Conservation (phyloP, 148 eudicot species). For the Chenopodium suecicum region DNA sequence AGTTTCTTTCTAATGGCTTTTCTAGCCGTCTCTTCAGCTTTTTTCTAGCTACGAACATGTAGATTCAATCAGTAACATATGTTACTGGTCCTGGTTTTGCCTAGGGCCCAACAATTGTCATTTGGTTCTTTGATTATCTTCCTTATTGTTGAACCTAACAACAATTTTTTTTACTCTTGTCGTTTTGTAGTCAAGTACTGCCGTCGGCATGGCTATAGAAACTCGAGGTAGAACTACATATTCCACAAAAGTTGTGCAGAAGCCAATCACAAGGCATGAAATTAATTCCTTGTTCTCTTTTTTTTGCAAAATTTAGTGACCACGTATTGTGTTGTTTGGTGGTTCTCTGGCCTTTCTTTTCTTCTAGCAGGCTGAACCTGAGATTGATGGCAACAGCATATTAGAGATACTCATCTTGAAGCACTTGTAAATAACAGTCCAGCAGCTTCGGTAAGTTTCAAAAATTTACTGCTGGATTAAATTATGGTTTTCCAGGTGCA, state of each 20-base stretch:
- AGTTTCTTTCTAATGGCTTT: neutral
- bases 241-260: constrained; percentile 38
- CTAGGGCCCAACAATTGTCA: neutral
- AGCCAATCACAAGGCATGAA: constrained; percentile 63
- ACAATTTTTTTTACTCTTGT: constrained; percentile 1
- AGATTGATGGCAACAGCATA: constrained; percentile 24
- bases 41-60: neutral
- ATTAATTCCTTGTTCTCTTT: constrained; percentile 26
- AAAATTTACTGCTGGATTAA: constrained; percentile 35
- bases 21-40: neutral
- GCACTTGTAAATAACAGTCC: constrained; percentile 17
- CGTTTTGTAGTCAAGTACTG: constrained; percentile 46
- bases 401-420: constrained; percentile 10
- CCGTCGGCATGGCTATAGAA: constrained; percentile 52
- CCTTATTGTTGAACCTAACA: constrained; percentile 9
- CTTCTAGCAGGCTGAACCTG: constrained; percentile 48
- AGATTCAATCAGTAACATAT: neutral
- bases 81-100: neutral
- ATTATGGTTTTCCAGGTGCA: constrained; percentile 36
- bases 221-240: constrained; percentile 48
- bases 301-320: constrained; percentile 37
- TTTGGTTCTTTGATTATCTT: neutral
- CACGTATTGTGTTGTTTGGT: constrained; percentile 32
- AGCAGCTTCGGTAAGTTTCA: constrained; percentile 36
- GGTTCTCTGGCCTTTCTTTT: constrained; percentile 31